Conservation (phyloP, 805 yeast genomes). For the Saitoella complicata region DNA sequence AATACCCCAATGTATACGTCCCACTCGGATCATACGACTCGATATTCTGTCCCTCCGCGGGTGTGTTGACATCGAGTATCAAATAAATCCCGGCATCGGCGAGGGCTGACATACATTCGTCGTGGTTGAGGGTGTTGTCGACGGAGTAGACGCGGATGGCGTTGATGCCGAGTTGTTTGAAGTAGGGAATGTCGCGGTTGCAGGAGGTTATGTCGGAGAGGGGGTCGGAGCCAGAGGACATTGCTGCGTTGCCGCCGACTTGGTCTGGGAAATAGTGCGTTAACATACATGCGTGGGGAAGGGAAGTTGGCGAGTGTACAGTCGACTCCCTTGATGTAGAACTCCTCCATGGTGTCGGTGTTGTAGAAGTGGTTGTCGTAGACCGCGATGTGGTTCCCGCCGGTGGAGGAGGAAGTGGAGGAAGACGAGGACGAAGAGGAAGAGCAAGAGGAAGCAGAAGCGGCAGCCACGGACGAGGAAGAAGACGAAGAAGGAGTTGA, state of each 20-base stretch:
- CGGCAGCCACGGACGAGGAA: no score
- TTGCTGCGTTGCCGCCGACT: constrained; percentile 24
- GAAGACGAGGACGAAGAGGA: no score
- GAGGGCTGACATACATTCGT: constrained; percentile 75
- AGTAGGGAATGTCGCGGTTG: constrained; percentile 67
- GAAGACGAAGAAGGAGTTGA: no score
- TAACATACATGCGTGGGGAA: constrained; percentile 27
- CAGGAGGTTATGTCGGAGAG: constrained; percentile 56
- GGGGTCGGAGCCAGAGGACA: constrained; percentile 54
- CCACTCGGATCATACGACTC: constrained; percentile 92
- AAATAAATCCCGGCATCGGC: constrained; percentile 89
- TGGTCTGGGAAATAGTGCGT: constrained; percentile 18
- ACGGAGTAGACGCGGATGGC: constrained; percentile 78
- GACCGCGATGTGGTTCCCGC: no score
- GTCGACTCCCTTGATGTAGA: constrained; percentile 53
- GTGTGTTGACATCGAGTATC: constrained; percentile 82
- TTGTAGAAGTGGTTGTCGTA: constrained; percentile 34
- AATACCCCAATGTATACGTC: constrained; percentile 52
- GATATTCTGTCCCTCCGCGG: constrained; percentile 57
- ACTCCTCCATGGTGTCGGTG: constrained; percentile 57
- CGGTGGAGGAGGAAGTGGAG: no score
- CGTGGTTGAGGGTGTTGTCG: constrained; percentile 69
- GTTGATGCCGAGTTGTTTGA: constrained; percentile 74
- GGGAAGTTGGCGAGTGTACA: constrained; percentile 72
- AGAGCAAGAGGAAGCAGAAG: no score